A percentile compares a stretch with the other conserved stretches of the same genome.
These are phyloP conservation scores for Aspergillus ustus DNA, from an alignment of 2,329 filamentous ascomycete genomes.

Conservation along the genomic window DNA sequence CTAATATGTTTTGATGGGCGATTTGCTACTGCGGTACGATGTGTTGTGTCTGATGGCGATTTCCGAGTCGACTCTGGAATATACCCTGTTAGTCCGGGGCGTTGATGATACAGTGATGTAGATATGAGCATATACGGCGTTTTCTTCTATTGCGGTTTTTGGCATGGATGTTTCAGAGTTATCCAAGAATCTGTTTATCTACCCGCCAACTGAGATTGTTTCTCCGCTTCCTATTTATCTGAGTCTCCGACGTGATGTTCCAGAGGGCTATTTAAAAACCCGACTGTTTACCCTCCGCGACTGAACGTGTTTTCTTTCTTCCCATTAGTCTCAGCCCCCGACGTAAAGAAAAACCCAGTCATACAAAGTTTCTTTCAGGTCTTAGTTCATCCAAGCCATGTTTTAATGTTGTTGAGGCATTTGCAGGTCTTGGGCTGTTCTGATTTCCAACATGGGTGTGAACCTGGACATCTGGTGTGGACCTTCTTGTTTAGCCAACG, in stretches of 20 bases:
- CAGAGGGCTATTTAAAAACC: constrained; percentile 28
- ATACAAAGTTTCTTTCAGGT: not conserved
- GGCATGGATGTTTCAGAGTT: constrained; percentile 23
- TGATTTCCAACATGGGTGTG: not conserved
- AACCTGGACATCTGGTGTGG: not conserved
- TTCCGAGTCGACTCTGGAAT: constrained; percentile 26
- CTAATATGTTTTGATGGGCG: constrained; percentile 28
- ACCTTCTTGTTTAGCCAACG: not conserved
- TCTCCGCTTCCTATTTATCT: not conserved
- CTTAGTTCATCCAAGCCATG: not conserved
- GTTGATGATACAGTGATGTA: constrained; percentile 44
- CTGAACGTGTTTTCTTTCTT: constrained; percentile 22
- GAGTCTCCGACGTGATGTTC: constrained; percentile 4
- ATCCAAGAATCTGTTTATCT: constrained; percentile 25
- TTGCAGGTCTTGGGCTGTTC: not conserved
- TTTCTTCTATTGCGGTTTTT: constrained; percentile 30
- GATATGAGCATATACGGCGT: constrained; percentile 48
- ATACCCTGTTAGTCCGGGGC: constrained; percentile 26
- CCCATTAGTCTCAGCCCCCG: not conserved
- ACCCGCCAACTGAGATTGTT: constrained; percentile 26
- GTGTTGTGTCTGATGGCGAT: constrained; percentile 31
- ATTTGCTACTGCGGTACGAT: constrained; percentile 28
- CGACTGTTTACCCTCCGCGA: constrained; percentile 18
- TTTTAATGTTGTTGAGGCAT: not conserved
- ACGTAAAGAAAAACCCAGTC: not conserved